Conservation (phyloP, 2,329 filamentous ascomycete genomes). For the Massarina eburnea region DNA sequence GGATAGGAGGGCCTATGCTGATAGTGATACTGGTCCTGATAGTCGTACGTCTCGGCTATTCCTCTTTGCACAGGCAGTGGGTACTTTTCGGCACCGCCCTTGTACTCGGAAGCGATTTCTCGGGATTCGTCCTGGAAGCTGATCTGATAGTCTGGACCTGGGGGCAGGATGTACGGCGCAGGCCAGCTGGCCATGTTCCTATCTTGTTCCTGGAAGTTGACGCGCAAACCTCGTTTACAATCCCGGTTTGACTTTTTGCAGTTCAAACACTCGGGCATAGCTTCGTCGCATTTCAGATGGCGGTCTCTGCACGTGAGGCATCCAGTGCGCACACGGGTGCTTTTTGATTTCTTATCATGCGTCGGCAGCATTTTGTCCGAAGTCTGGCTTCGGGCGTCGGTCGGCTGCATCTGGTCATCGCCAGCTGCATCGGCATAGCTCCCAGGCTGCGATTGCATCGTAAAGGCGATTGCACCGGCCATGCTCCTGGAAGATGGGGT, state of each 20-base stretch:
- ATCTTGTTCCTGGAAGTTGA: slow-evolving; percentile 90
- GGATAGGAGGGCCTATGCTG: slow-evolving; percentile 14
- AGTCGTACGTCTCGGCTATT: slow-evolving; percentile 3
- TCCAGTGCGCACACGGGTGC: slow-evolving; percentile 72
- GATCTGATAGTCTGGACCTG: slow-evolving; percentile 65
- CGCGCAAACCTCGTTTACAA: slow-evolving; percentile 81
- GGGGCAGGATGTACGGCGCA: slow-evolving; percentile 56
- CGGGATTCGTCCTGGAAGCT: slow-evolving; percentile 87
- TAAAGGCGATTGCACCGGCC: slow-evolving; percentile 4
- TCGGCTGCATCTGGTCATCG: slow-evolving; percentile 1
- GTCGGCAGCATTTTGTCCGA: slow-evolving; percentile 9
- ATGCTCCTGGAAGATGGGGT: slow-evolving; percentile 4
- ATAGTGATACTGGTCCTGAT: slow-evolving; percentile 9
- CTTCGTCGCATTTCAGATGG: slow-evolving; percentile 90
- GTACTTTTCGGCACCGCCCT: slow-evolving; percentile 75
- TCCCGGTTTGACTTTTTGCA: slow-evolving; percentile 83
- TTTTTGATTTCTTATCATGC: slow-evolving; percentile 65
- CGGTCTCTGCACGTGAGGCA: slow-evolving; percentile 88
- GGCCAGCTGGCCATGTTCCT: slow-evolving; percentile 54
- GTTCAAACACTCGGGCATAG: slow-evolving; percentile 67
- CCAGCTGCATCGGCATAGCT: slow-evolving; percentile 4
- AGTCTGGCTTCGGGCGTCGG: slow-evolving; percentile 1
- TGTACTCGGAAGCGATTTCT: slow-evolving; percentile 86
- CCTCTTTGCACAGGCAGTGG: slow-evolving; percentile 41
- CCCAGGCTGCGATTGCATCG: slow-evolving; percentile 9